These are phyloP conservation scores for Lentinus tigrinus DNA, from an alignment of 768 basidiomycete species.

Conservation along the genomic window DNA sequence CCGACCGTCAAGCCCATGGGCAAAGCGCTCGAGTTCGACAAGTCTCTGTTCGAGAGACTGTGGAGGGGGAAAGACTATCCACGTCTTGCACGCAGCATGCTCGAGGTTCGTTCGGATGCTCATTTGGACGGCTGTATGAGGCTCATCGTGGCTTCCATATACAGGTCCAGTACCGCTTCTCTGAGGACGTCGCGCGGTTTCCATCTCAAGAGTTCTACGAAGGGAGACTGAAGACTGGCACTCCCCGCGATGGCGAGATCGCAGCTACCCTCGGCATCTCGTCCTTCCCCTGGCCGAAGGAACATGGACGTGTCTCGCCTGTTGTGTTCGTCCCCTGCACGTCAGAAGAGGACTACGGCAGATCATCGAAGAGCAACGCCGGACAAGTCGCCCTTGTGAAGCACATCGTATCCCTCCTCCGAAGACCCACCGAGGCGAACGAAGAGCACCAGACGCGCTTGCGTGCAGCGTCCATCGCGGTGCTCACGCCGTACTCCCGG, in stretches of 20 bases:
- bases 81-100: conserved; percentile 56
- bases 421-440: conserved; percentile 10
- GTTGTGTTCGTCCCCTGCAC: conserved; percentile 59
- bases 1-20: conserved; percentile 64
- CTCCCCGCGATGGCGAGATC: conserved; percentile 24
- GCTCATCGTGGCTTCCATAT: too few relatives aligned
- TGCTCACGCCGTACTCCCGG: conserved; percentile 61
- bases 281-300: conserved; percentile 58
- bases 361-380: conserved; percentile 59
- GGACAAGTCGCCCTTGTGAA: conserved; percentile 56
- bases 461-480: conserved; percentile 33
- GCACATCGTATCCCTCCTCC: conserved; percentile 46
- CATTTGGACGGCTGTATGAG: background rate
- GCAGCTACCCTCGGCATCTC: conserved; percentile 35
- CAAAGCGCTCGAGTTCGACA: conserved; percentile 53
- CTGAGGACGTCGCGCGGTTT: conserved; percentile 53
- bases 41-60: conserved; percentile 61
- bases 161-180: conserved; percentile 65
- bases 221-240: conserved; percentile 47
- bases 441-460: background rate
- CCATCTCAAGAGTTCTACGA: conserved; percentile 67
- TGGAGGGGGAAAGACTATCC: conserved; percentile 39
- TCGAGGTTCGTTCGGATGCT: conserved; percentile 41
- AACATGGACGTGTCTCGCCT: conserved; percentile 38
- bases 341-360: conserved; percentile 56